These are phyloP conservation scores for Fagopyrum esculentum DNA, from an alignment of 148 eudicot genomes.

Conservation along the genomic window DNA sequence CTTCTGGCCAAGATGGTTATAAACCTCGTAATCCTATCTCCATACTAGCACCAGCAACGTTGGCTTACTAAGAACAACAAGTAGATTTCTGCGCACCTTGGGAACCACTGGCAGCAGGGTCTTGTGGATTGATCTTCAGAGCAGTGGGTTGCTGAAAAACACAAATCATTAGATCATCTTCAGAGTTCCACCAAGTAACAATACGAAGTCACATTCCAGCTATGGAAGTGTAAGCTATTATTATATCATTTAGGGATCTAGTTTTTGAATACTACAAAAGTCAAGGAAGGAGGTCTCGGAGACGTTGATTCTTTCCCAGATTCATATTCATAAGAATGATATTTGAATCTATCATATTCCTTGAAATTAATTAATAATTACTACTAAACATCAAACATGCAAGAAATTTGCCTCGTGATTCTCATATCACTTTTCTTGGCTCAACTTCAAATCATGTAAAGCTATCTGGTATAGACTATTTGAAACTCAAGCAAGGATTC, in stretches of 20 bases:
- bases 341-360: neutral
- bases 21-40: neutral
- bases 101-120: constrained; percentile 9
- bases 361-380: no score
- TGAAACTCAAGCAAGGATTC: neutral
- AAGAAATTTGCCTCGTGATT: neutral
- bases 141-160: constrained; percentile 21
- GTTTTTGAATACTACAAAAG: neutral
- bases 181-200: neutral
- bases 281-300: neutral
- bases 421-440: neutral
- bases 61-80: constrained; percentile 16
- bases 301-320: neutral
- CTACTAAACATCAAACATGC: no score
- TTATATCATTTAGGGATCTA: neutral
- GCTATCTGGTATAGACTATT: neutral
- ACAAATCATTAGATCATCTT: constrained; percentile 2
- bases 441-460: neutral
- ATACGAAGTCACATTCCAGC: neutral
- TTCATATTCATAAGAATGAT: neutral
- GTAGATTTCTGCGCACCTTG: constrained; percentile 21
- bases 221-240: neutral
- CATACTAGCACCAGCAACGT: neutral
- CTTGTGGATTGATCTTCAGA: constrained; percentile 21
- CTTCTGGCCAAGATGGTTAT: neutral